Conservation (phyloP, 345 rosid species). For the Eucalyptus urophylla region DNA sequence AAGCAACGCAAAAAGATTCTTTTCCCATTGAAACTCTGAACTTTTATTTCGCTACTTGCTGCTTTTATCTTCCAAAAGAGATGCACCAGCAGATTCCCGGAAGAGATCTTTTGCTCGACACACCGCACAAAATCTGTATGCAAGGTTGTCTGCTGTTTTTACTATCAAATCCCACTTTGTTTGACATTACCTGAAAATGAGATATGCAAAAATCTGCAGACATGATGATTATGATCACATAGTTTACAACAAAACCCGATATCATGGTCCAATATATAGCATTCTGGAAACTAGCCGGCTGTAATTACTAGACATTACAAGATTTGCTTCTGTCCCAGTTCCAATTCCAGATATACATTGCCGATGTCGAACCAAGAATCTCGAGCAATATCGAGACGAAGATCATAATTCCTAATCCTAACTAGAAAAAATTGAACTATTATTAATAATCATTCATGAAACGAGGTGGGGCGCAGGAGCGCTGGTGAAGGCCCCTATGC, state of each 20-base stretch:
- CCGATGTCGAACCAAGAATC: not conserved
- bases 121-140: not conserved
- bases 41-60: not conserved
- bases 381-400: not conserved
- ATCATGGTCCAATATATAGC: not conserved
- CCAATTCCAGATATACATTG: not conserved
- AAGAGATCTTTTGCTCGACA: not conserved
- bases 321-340: not conserved
- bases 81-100: not conserved
- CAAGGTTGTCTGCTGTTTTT: not conserved
- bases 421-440: not conserved
- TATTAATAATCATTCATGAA: not conserved
- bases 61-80: not conserved
- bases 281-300: not conserved
- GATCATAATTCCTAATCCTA: not conserved
- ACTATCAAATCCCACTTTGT: not conserved
- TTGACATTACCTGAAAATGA: not conserved
- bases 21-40: not conserved
- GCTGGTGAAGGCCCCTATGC: not conserved
- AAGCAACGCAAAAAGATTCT: not conserved
- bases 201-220: not conserved
- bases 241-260: not conserved
- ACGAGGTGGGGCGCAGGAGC: not conserved
- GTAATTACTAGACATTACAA: not conserved
- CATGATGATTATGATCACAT: not conserved